Percentiles rank a stretch among this genome's conserved stretches.
These are phyloP conservation scores for Emergomyces orientalis DNA, from an alignment of 2,329 filamentous ascomycete species.

Conservation along the genomic window DNA sequence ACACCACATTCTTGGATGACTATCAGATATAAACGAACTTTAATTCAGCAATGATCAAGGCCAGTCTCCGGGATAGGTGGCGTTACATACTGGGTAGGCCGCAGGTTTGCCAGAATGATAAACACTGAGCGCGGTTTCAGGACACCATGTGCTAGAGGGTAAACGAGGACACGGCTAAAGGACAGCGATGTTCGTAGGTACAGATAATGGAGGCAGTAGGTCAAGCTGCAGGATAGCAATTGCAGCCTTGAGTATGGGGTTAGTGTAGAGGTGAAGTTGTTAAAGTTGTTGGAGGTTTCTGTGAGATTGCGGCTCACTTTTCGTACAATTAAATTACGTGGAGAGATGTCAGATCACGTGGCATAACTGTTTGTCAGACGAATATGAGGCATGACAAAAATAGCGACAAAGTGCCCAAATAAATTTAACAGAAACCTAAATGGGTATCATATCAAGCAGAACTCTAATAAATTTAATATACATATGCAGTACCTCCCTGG, in stretches of 20 bases:
- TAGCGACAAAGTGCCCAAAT: no score
- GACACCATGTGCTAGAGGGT: neutral
- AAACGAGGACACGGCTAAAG: neutral
- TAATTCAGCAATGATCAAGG: neutral
- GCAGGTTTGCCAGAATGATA: neutral
- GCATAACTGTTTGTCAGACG: no score
- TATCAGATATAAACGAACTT: slow-evolving; percentile 4
- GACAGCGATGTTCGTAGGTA: neutral
- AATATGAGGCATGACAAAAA: no score
- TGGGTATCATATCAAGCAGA: neutral
- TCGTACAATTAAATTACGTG: neutral
- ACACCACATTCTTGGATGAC: slow-evolving; percentile 28
- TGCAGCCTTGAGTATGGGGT: neutral
- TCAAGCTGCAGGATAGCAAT: neutral
- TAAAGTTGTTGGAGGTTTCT: neutral
- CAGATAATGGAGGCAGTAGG: neutral
- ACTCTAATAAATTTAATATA: neutral
- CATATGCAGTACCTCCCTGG: neutral
- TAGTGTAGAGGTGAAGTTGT: neutral
- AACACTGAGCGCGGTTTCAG: neutral
- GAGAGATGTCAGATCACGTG: neutral
- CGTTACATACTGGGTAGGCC: neutral
- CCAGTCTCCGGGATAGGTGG: neutral
- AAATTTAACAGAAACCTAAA: neutral
- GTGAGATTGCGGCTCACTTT: neutral